Evolutionary conservation across 106 monocot genomes (phyloP).

Genomic region (Xerophyta viscosa): DNA sequence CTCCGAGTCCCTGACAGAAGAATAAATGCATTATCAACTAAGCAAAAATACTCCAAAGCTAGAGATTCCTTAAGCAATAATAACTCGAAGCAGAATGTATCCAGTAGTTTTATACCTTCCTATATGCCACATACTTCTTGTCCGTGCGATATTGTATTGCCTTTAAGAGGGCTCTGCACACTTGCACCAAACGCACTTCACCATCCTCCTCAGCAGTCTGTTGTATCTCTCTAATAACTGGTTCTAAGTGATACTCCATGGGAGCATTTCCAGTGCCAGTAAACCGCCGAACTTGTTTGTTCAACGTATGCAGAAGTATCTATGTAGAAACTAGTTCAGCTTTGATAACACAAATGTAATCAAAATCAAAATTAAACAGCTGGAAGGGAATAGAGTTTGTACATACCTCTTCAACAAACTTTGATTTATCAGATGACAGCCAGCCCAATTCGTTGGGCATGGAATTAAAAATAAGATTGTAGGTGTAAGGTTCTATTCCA

Average conservation of each 20-base stretch:
- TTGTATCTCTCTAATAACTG: conserved; percentile 74
- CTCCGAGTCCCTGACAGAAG: conserved; percentile 77
- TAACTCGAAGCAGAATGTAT: not conserved
- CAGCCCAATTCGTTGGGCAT: conserved; percentile 81
- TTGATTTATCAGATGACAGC: conserved; percentile 59
- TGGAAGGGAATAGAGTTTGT: not conserved
- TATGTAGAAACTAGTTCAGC: conserved; percentile 17
- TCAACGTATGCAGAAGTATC: conserved; percentile 69
- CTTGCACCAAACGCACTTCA: conserved; percentile 35
- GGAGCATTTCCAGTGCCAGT: conserved; percentile 91
- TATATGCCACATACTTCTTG: conserved; percentile 97
- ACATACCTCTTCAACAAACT: conserved; percentile 91
- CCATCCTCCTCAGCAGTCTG: conserved; percentile 60
- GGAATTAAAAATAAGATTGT: conserved; percentile 91
- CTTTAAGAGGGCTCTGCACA: conserved; percentile 67
- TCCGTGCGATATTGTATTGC: conserved; percentile 73
- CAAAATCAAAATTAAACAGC: not conserved
- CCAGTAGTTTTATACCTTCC: conserved; percentile 46
- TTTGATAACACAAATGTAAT: conserved; percentile 3
- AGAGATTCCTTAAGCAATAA: too few relatives aligned
- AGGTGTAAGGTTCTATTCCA: conserved; percentile 98
- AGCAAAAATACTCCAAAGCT: too few relatives aligned
- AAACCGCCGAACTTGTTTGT: conserved; percentile 76
- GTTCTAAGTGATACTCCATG: conserved; percentile 73
- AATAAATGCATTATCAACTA: too few relatives aligned